Evolutionary conservation across 1,284 basidiomycete genomes (phyloP).

Genomic region (Veloboletus limbatus): DNA sequence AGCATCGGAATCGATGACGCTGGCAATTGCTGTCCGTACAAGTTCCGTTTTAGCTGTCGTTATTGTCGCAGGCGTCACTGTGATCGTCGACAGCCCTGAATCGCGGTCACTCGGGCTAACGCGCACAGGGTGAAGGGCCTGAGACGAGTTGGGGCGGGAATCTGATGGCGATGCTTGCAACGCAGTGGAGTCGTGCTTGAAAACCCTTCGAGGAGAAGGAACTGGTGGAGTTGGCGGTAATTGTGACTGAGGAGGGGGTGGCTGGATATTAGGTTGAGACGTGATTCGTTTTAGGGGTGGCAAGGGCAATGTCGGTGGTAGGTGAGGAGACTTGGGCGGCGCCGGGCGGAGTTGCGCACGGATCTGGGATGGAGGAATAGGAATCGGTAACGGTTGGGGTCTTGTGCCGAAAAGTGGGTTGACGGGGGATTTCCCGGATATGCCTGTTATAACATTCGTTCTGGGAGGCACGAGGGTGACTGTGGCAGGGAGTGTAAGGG

Average conservation of each 20-base stretch:
- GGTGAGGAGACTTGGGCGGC: conserved; percentile 22
- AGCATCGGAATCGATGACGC: conserved; percentile 37
- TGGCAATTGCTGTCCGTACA: conserved; percentile 46
- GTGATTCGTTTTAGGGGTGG: conserved; percentile 19
- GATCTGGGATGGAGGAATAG: conserved; percentile 31
- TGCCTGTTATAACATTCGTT: conserved; percentile 23
- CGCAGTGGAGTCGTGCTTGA: conserved; percentile 1
- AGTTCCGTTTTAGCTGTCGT: conserved; percentile 36
- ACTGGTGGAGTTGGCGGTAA: conserved; percentile 10
- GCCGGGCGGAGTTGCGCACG: conserved; percentile 30
- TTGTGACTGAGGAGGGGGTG: conserved; percentile 5
- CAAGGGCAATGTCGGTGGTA: conserved; percentile 20
- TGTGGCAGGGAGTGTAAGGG: conserved; percentile 11
- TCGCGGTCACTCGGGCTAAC: conserved; percentile 37
- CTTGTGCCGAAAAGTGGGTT: conserved; percentile 23
- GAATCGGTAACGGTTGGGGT: conserved; percentile 29
- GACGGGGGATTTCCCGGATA: conserved; percentile 27
- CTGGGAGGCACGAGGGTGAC: conserved; percentile 17
- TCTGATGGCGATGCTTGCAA: conserved; percentile 3
- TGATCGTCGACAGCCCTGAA: conserved; percentile 50
- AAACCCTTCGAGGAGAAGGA: conserved; percentile 7
- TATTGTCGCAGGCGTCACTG: conserved; percentile 48
- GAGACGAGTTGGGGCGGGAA: conserved; percentile 19
- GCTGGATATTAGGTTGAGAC: conserved; percentile 15
- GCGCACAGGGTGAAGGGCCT: conserved; percentile 16